Conservation (phyloP, 2,329 filamentous ascomycete genomes). For the Hypomyces rosellus region DNA sequence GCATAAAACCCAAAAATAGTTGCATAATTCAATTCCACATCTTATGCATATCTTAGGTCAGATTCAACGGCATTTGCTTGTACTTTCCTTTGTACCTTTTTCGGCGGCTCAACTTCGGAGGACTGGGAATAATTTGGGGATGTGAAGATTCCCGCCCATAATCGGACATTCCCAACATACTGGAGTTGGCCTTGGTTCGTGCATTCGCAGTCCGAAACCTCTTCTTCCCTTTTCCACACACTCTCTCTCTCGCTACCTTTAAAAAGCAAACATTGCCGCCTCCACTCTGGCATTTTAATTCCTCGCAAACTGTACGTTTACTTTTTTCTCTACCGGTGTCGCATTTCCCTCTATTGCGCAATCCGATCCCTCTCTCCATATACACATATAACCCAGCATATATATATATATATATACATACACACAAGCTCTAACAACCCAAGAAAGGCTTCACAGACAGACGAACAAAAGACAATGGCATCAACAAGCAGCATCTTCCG, state of each 20-base stretch:
- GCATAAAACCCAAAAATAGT: background rate
- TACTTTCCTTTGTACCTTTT: too few species aligned
- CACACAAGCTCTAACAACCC: background rate
- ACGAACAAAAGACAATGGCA: too few species aligned
- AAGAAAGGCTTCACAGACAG: background rate
- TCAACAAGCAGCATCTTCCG: slow-evolving; percentile 45
- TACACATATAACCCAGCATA: too few species aligned
- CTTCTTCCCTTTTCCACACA: background rate
- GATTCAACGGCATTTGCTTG: too few species aligned
- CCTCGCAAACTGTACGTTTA: background rate
- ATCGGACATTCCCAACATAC: too few species aligned
- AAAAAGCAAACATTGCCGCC: too few species aligned
- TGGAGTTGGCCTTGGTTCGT: background rate
- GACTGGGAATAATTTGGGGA: too few species aligned
- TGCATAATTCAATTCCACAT: background rate
- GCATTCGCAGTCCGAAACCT: background rate
- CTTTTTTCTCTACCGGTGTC: background rate
- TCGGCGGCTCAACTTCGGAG: too few species aligned
- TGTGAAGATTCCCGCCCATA: too few species aligned
- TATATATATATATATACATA: too few species aligned
- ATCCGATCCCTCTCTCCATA: background rate
- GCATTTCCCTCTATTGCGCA: background rate
- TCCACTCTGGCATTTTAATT: too few species aligned
- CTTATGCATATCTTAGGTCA: too few species aligned
- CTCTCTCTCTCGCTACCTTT: background rate